Evolutionary conservation across 805 yeast genomes (phyloP).

Genomic region (Kuraishia floccosa): DNA sequence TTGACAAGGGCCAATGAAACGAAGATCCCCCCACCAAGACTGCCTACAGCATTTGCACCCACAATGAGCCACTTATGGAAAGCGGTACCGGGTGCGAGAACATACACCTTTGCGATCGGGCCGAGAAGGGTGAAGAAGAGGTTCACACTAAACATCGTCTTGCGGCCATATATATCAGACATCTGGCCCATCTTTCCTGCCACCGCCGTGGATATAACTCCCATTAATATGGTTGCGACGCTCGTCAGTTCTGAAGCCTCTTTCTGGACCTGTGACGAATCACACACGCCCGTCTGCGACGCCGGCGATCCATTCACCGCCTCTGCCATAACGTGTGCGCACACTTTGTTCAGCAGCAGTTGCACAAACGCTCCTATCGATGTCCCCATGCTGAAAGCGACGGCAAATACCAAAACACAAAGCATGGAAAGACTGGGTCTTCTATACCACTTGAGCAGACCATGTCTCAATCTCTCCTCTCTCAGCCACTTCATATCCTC

Average conservation of each 20-base stretch:
- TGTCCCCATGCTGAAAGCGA: constrained; percentile 28
- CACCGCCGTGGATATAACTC: constrained; percentile 36
- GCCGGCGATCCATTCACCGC: constrained; percentile 13
- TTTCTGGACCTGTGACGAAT: constrained; percentile 27
- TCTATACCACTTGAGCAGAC: constrained; percentile 35
- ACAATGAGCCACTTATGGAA: constrained; percentile 28
- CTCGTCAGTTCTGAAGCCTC: constrained; percentile 38
- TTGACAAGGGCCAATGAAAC: constrained; percentile 46
- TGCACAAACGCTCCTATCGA: constrained; percentile 24
- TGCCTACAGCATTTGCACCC: constrained; percentile 29
- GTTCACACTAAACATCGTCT: constrained; percentile 27
- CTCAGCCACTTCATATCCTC: constrained; percentile 38
- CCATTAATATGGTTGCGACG: constrained; percentile 24
- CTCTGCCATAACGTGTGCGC: constrained; percentile 16
- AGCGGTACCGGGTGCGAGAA: constrained; percentile 11
- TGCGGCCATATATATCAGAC: constrained; percentile 58
- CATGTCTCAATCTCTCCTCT: constrained; percentile 34
- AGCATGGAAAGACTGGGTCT: constrained; percentile 48
- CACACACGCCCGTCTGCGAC: constrained; percentile 15
- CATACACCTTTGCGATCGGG: constrained; percentile 5
- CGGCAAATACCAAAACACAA: constrained; percentile 26
- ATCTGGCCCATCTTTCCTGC: constrained; percentile 52
- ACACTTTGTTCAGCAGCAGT: constrained; percentile 26
- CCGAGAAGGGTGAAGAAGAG: constrained; percentile 7
- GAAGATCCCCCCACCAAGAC: constrained; percentile 53